These are phyloP conservation scores for Rhizophagus clarus DNA, from an alignment of 192 early-diverging fungal species.

Conservation along the genomic window DNA sequence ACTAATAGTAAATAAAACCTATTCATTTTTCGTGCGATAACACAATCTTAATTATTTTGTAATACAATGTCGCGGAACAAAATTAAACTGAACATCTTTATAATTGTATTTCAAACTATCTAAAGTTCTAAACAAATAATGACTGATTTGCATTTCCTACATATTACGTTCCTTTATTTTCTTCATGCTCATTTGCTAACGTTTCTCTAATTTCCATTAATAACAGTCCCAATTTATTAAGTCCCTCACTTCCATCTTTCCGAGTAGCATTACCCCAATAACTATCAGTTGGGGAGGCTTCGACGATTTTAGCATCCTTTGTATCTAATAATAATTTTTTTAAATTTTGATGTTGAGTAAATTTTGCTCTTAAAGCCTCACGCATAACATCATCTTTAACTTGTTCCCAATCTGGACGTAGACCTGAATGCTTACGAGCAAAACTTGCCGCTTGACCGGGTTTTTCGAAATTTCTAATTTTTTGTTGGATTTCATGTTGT, in stretches of 20 bases:
- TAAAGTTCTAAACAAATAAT: too few species aligned
- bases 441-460: slow-evolving; percentile 45
- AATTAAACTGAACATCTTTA: too few species aligned
- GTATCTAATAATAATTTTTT: slow-evolving; percentile 35
- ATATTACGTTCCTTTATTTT: too few species aligned
- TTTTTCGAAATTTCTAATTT: slow-evolving; percentile 25
- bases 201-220: slow-evolving; percentile 36
- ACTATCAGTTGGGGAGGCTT: slow-evolving; percentile 38
- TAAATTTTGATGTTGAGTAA: slow-evolving; percentile 41
- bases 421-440: slow-evolving; percentile 39
- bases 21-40: too few species aligned
- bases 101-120: too few species aligned
- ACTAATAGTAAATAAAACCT: too few species aligned
- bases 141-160: too few species aligned
- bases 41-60: too few species aligned
- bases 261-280: slow-evolving; percentile 36
- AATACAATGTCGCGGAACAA: too few species aligned
- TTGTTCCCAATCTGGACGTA: slow-evolving; percentile 48
- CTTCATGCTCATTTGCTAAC: slow-evolving; percentile 7
- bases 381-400: slow-evolving; percentile 49
- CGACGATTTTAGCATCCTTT: slow-evolving; percentile 22
- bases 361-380: slow-evolving; percentile 42
- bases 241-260: slow-evolving; percentile 39
- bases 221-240: slow-evolving; percentile 40
- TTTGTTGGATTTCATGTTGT: slow-evolving; percentile 24